Evolutionary conservation across 2,329 filamentous ascomycete genomes (phyloP), one percentile per base, ranked within the genome.

Genomic region (Tolypocladium tundrense): DNA sequence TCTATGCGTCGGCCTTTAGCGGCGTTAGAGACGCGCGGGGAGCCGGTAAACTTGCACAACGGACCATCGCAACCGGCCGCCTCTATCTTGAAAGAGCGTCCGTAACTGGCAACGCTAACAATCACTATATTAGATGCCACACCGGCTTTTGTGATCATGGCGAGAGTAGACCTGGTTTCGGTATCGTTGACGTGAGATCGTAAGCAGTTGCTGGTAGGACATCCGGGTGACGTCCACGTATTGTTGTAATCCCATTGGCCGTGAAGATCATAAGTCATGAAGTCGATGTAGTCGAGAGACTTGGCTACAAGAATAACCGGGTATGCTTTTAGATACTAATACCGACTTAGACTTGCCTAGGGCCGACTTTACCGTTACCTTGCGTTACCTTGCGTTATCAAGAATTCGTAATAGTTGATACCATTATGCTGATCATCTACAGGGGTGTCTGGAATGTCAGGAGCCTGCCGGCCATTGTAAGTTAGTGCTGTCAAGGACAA

Each of bases 241-340:
- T 69, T 71, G 0, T 62, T 64, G 1, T 64, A 64, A n/a, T 71
- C 69, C 75, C 65, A 72, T 61, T 70, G 66, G 5, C 71, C 71
- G 45, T 72, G 71, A 0, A 73, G 61, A 50, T 73, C 70, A 14
- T 73, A 73, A 1, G 70, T 70, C 69, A 73, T 73, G 60, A 68
- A 73, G 5, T 73, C 64, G 16, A 74, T 66, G 37, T 74, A 73
- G 57, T 74, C 70, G 2, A 73, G 31, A 31, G 31, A 31, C 16
- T 42, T n/a, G 16, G 16, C 4, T 19, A 5, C 57, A 1, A 66
- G 55, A 0, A 67, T 70, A 31, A 69, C 31, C 6, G 6, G 31
- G 31, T 31, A 73, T 0, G 42, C 50, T 54, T 67, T 67, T 0
- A 74, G 62, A 19, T 73, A 73, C 70, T 68, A 73, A 56, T 61